A percentile compares a stretch with the other conserved stretches of the same genome.
Evolutionary conservation across 306 rosid species (phyloP).

Genomic region (Gynostemma pentaphyllum): DNA sequence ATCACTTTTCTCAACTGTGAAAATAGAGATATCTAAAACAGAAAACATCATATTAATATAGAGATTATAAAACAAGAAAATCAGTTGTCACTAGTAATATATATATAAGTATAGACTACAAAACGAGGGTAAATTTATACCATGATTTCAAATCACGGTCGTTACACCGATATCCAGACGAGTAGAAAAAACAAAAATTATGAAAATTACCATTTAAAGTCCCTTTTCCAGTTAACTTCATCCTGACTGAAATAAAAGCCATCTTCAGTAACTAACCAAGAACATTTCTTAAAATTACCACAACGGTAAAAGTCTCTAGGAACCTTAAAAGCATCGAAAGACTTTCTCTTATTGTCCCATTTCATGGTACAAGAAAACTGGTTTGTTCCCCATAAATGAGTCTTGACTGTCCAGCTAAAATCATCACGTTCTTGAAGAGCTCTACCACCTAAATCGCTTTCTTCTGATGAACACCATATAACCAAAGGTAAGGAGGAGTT

Average conservation of each 20-base stretch:
- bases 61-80: no score
- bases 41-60: no score
- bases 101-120: no score
- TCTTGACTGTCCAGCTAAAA: conserved; percentile 58
- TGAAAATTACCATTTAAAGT: conserved; percentile 67
- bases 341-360: conserved; percentile 53
- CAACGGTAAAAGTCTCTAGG: conserved; percentile 57
- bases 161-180: no score
- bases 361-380: conserved; percentile 63
- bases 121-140: no score
- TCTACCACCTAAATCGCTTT: conserved; percentile 62
- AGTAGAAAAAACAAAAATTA: no score
- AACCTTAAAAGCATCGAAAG: conserved; percentile 61
- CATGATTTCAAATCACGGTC: no score
- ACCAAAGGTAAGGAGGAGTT: conserved; percentile 70
- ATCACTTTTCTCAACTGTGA: no score
- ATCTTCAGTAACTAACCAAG: conserved; percentile 56
- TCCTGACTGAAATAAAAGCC: conserved; percentile 82
- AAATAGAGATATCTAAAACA: no score
- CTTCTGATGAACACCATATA: conserved; percentile 63
- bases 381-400: conserved; percentile 34
- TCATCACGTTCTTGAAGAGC: conserved; percentile 79
- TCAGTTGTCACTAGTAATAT: no score
- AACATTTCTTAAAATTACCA: conserved; percentile 34
- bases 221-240: conserved; percentile 59